Conservation (phyloP, 164 flowering plant species). For the Vitis labrusca region DNA sequence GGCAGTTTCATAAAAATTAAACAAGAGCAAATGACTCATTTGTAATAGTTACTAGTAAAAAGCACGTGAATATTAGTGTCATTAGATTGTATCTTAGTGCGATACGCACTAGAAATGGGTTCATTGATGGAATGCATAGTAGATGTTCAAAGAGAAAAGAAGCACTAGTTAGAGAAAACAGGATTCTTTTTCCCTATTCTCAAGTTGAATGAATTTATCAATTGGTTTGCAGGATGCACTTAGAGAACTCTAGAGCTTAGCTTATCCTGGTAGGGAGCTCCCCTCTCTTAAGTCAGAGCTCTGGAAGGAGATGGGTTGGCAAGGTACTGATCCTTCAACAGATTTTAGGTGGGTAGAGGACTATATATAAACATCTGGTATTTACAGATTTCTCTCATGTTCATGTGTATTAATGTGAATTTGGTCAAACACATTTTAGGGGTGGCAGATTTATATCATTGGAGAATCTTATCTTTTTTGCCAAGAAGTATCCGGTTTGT, state of each 20-base stretch:
- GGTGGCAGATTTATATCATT: conserved; percentile 89
- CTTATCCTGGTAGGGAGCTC: conserved; percentile 73
- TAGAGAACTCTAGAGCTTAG: conserved; percentile 77
- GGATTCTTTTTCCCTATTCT: background rate
- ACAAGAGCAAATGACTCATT: too few species aligned
- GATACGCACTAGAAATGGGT: background rate
- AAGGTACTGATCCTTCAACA: conserved; percentile 94
- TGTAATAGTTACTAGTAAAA: too few species aligned
- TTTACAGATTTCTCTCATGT: background rate
- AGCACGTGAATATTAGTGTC: too few species aligned
- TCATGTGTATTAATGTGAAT: conserved; percentile 1
- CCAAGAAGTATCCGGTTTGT: conserved; percentile 76
- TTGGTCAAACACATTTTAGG: conserved; percentile 37
- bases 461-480: conserved; percentile 91
- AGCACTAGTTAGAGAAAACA: background rate
- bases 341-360: conserved; percentile 70
- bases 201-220: background rate
- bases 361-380: background rate
- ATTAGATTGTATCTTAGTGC: background rate
- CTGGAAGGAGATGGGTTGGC: conserved; percentile 99
- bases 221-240: conserved; percentile 77
- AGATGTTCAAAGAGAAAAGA: background rate
- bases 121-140: background rate
- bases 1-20: too few species aligned
- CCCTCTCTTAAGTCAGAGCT: conserved; percentile 83